Evolutionary conservation across 2,329 filamentous ascomycete genomes (phyloP).

Genomic region (Aureobasidium zeae): DNA sequence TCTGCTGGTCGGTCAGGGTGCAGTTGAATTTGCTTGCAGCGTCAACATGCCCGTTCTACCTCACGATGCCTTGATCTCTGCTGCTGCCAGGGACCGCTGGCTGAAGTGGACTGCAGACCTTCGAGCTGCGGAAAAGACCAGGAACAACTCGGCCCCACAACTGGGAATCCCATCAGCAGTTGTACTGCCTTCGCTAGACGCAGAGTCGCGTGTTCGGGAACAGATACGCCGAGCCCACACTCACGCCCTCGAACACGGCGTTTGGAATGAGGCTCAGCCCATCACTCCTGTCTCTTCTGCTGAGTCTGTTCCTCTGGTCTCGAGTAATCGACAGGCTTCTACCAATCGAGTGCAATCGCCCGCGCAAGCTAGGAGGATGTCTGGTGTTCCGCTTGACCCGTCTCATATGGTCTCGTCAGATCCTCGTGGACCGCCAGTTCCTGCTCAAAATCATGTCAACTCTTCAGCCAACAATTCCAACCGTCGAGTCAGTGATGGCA

Average conservation of each 20-base stretch:
- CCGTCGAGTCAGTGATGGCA: constrained; percentile 5
- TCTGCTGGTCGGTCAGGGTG: constrained; percentile 76
- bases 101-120: constrained; percentile 67
- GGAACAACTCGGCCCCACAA: constrained; percentile 22
- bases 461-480: constrained; percentile 3
- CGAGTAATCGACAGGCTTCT: neutral
- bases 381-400: neutral
- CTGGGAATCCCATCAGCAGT: constrained; percentile 21
- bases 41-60: constrained; percentile 65
- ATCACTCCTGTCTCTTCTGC: constrained; percentile 27
- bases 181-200: constrained; percentile 15
- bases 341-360: constrained; percentile 7
- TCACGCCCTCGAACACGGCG: constrained; percentile 24
- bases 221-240: constrained; percentile 32
- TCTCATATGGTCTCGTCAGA: neutral
- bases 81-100: constrained; percentile 68
- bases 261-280: constrained; percentile 29
- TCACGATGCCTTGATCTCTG: constrained; percentile 71
- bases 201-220: constrained; percentile 28
- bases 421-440: constrained; percentile 20
- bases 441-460: constrained; percentile 17
- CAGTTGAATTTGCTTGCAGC: constrained; percentile 74
- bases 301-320: constrained; percentile 3
- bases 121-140: constrained; percentile 47
- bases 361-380: neutral